Evolutionary conservation across 495 filamentous ascomycete species (phyloP).

Genomic region (Penicillium antarcticum): DNA sequence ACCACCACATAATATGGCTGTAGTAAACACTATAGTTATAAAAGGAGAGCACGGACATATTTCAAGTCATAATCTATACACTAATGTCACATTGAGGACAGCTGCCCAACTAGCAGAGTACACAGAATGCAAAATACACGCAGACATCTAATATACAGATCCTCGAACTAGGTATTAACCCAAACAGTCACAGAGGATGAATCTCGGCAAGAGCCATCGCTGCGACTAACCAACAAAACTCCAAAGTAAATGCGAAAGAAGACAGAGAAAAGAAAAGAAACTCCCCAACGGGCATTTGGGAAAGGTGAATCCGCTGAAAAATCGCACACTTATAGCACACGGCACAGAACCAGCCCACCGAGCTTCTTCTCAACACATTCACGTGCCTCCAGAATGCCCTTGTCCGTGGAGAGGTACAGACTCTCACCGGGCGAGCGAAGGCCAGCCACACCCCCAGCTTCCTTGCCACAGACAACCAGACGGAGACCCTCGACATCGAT

Average conservation of each 20-base stretch:
- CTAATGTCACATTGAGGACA: conserved; percentile 11
- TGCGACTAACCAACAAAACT: conserved; percentile 41
- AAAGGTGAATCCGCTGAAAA: neutral
- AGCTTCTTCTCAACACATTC: conserved; percentile 83
- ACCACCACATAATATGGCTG: neutral
- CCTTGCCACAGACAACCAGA: conserved; percentile 62
- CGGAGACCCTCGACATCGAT: conserved; percentile 59
- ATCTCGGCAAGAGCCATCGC: conserved; percentile 30
- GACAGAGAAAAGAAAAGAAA: conserved; percentile 13
- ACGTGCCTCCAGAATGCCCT: conserved; percentile 78
- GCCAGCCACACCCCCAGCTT: conserved; percentile 62
- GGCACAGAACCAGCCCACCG: conserved; percentile 79
- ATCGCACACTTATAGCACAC: conserved; percentile 45
- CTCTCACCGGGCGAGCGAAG: conserved; percentile 77
- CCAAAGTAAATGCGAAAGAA: conserved; percentile 42
- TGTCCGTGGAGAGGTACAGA: conserved; percentile 75
- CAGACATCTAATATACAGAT: conserved; percentile 41
- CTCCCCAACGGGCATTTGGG: conserved; percentile 7
- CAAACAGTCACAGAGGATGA: conserved; percentile 31
- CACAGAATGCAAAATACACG: conserved; percentile 22
- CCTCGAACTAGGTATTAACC: conserved; percentile 32
- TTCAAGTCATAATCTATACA: conserved; percentile 31
- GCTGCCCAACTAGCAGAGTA: conserved; percentile 18
- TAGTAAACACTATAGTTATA: neutral
- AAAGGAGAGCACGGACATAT: conserved; percentile 15